These are phyloP conservation scores for Botrytis squamosa DNA, from an alignment of 2,329 filamentous ascomycete species.

Conservation along the genomic window DNA sequence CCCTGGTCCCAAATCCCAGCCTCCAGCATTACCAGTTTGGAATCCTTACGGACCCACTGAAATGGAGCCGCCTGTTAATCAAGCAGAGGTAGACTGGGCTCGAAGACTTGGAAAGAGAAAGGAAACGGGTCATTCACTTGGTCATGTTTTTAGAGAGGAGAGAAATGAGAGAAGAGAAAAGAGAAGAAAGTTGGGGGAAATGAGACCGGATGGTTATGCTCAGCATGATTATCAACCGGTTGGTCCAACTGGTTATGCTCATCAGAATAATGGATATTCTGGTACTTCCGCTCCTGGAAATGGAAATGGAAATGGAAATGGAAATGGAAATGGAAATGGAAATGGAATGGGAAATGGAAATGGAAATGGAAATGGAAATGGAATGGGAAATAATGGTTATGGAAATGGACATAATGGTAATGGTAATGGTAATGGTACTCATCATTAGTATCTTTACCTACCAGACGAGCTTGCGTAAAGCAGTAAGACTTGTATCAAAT, in stretches of 20 bases:
- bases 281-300: not conserved
- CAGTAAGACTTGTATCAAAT: not conserved
- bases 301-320: constrained; percentile 15
- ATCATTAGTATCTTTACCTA: not conserved
- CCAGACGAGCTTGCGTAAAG: not conserved
- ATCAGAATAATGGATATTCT: not conserved
- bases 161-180: constrained; percentile 25
- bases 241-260: not conserved
- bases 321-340: not conserved
- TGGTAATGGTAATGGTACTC: not conserved
- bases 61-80: constrained; percentile 42
- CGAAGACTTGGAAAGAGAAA: constrained; percentile 6
- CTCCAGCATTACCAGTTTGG: constrained; percentile 60
- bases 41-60: constrained; percentile 43
- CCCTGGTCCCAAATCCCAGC: constrained; percentile 62
- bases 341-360: too few species aligned
- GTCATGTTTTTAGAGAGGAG: constrained; percentile 13
- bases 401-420: not conserved
- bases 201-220: not conserved
- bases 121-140: constrained; percentile 17
- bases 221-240: not conserved
- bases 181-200: not conserved
- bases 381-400: not conserved
- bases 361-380: constrained; percentile 18
- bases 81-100: constrained; percentile 33